A percentile compares a stretch with the other conserved stretches of the same genome.
Conservation (phyloP, 805 yeast genomes). For the Nakazawaea ernobii region DNA sequence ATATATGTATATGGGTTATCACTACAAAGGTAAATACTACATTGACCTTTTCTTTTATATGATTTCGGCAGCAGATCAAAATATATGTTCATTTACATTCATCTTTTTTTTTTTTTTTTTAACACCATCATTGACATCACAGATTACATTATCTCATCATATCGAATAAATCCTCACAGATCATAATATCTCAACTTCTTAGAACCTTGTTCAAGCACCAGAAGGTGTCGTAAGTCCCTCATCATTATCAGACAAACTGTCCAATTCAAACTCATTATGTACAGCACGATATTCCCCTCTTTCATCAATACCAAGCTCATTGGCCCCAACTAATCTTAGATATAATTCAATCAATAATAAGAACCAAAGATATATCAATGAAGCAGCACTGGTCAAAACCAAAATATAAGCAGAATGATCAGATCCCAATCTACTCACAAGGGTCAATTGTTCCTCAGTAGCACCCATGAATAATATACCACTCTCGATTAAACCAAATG, state of each 20-base stretch:
- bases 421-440: slow-evolving; percentile 69
- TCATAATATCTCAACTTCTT: not conserved
- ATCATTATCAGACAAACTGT: slow-evolving; percentile 21
- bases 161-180: not conserved
- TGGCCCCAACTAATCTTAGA: slow-evolving; percentile 33
- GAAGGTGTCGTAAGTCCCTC: not conserved
- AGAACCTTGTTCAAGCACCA: slow-evolving; percentile 1
- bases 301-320: slow-evolving; percentile 3
- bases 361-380: slow-evolving; percentile 63
- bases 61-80: no score
- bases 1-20: no score
- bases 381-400: slow-evolving; percentile 66
- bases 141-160: no score
- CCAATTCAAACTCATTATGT: slow-evolving; percentile 20
- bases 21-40: no score
- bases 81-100: no score
- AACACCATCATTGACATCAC: no score
- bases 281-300: slow-evolving; percentile 3
- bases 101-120: no score
- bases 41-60: no score
- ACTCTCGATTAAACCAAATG: slow-evolving; percentile 69
- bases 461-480: slow-evolving; percentile 91
- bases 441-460: slow-evolving; percentile 75
- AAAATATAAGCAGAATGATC: slow-evolving; percentile 83
- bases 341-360: slow-evolving; percentile 55